These are phyloP conservation scores for Arthrobotrys musiformis DNA, from an alignment of 2,329 filamentous ascomycete species.

Conservation along the genomic window DNA sequence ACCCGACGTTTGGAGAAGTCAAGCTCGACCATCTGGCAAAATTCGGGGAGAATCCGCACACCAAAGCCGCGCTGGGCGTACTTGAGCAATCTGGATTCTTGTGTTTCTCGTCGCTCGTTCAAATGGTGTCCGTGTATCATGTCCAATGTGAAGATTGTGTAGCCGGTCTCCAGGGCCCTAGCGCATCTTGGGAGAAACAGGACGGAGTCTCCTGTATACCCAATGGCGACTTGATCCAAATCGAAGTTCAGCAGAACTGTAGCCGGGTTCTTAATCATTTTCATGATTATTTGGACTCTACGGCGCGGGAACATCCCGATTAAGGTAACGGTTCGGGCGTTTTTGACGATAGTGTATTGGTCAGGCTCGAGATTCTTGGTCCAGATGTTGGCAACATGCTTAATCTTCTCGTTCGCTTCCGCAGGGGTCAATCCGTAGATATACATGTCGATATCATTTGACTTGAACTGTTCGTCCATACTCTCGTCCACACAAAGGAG, in stretches of 20 bases:
- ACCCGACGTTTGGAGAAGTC: conserved; percentile 37
- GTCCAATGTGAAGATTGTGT: conserved; percentile 58
- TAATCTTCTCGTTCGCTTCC: conserved; percentile 59
- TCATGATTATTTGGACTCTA: conserved; percentile 60
- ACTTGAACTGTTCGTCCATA: conserved; percentile 43
- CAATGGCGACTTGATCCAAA: conserved; percentile 60
- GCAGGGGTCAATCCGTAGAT: conserved; percentile 59
- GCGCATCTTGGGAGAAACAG: conserved; percentile 60
- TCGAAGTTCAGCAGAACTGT: conserved; percentile 60
- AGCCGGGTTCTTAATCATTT: conserved; percentile 57
- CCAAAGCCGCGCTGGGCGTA: conserved; percentile 60
- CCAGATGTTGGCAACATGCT: conserved; percentile 59
- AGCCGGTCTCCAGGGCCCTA: conserved; percentile 60
- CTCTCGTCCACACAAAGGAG: conserved; percentile 58
- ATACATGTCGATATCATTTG: conserved; percentile 60
- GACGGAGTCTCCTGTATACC: conserved; percentile 59
- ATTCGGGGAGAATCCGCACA: conserved; percentile 59
- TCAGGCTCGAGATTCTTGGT: conserved; percentile 55
- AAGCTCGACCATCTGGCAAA: conserved; percentile 57
- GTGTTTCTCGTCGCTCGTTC: conserved; percentile 57
- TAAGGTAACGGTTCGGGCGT: conserved; percentile 59
- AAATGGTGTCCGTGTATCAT: conserved; percentile 60
- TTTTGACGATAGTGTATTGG: conserved; percentile 58
- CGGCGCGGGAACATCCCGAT: conserved; percentile 58
- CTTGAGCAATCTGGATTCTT: conserved; percentile 58